phyloP scores from a whole-genome alignment of 495 filamentous ascomycete species.

The Trichoderma virens region DNA sequence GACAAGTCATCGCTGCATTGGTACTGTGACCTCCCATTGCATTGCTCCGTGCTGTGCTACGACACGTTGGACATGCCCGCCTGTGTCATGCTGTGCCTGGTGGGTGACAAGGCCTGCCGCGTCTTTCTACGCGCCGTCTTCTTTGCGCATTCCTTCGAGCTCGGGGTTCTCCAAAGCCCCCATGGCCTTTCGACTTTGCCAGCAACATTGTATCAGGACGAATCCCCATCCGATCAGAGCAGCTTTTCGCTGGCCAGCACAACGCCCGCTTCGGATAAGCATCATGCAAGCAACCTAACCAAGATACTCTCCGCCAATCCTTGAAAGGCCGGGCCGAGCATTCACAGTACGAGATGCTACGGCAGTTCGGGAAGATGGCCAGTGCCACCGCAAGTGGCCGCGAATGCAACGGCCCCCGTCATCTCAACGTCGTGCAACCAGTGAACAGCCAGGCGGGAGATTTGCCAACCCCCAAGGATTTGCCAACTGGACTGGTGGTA shows the following conservation, averaged over 20 bases:
- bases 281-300: constrained; percentile 5
- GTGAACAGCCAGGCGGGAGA: background rate
- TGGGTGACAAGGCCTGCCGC: background rate
- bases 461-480: background rate
- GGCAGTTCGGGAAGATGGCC: background rate
- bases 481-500: background rate
- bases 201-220: background rate
- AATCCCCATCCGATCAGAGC: background rate
- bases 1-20: constrained; percentile 8
- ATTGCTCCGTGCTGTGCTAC: background rate
- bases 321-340: constrained; percentile 1
- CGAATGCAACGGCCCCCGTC: background rate
- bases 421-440: constrained; percentile 1
- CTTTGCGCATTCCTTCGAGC: background rate
- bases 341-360: background rate
- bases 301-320: background rate
- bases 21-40: background rate
- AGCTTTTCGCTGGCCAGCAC: background rate
- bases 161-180: background rate
- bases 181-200: background rate
- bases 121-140: background rate
- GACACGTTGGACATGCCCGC: constrained; percentile 3
- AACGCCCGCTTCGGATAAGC: background rate
- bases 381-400: background rate
- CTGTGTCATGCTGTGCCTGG: background rate